phyloP scores from a whole-genome alignment of 1,284 basidiomycete genomes.

The Kalmanozyma brasiliensis region DNA sequence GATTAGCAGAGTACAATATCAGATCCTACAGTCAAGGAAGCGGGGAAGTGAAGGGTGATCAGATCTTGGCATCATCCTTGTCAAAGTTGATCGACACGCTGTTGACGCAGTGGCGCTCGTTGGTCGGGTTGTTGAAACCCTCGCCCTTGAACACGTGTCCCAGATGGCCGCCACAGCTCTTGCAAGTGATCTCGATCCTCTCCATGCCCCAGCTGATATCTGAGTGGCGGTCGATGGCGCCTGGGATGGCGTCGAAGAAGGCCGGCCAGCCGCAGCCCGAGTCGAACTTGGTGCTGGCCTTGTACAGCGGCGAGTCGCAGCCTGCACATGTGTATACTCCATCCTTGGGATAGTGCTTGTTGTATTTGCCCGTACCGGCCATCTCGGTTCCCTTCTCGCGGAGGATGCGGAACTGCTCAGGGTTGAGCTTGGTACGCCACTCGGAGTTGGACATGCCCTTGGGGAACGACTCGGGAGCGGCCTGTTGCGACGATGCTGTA shows the following conservation, averaged over 20 bases:
- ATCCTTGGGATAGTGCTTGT: constrained; percentile 74
- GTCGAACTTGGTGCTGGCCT: constrained; percentile 87
- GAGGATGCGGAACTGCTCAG: constrained; percentile 88
- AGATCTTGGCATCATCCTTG: constrained; percentile 70
- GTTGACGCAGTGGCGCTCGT: constrained; percentile 78
- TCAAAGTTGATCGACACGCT: constrained; percentile 84
- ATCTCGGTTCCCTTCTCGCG: constrained; percentile 87
- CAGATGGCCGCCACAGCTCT: constrained; percentile 83
- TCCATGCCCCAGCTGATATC: constrained; percentile 70
- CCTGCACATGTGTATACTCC: constrained; percentile 75
- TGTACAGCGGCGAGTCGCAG: constrained; percentile 69
- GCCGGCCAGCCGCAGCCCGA: constrained; percentile 98
- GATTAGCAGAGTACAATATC: neutral
- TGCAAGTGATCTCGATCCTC: constrained; percentile 81
- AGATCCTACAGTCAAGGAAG: neutral
- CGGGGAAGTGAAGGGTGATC: neutral
- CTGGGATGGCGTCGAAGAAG: constrained; percentile 92
- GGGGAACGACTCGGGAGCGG: constrained; percentile 40
- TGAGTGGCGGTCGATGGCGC: constrained; percentile 77
- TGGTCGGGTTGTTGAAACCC: constrained; percentile 74
- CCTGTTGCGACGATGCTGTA: constrained; percentile 38
- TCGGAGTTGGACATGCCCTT: constrained; percentile 78
- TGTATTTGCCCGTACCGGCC: constrained; percentile 80
- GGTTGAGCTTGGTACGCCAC: constrained; percentile 83
- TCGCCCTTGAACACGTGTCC: constrained; percentile 94